Conservation (phyloP, 1,139 yeast species). For the Pichia sp. region DNA sequence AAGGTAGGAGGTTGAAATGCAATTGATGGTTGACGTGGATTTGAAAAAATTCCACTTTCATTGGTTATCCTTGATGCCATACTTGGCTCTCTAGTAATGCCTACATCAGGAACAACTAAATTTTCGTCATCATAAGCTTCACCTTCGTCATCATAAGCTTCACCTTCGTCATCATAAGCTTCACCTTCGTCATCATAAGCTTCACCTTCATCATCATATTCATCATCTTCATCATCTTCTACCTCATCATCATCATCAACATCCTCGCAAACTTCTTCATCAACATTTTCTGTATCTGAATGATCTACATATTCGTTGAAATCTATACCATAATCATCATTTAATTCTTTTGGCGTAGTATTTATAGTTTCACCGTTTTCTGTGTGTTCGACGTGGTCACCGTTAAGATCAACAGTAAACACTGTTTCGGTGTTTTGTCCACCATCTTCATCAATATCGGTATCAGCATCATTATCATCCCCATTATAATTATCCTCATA, state of each 20-base stretch:
- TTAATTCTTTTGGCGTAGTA: too few species aligned
- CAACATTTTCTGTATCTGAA: too few species aligned
- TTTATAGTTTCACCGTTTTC: too few species aligned
- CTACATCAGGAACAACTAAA: conserved; percentile 12
- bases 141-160: conserved; percentile 7
- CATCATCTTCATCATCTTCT: conserved; percentile 8
- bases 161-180: conserved; percentile 17
- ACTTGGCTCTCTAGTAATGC: conserved; percentile 16
- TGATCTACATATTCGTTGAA: too few species aligned
- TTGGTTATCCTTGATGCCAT: conserved; percentile 14
- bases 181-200: conserved; percentile 4
- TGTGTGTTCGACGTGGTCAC: too few species aligned
- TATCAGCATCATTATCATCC: neutral
- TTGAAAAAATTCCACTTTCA: conserved; percentile 13
- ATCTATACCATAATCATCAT: too few species aligned
- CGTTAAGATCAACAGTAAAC: conserved; percentile 7
- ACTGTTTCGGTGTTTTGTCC: too few species aligned
- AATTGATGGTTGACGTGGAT: conserved; percentile 6
- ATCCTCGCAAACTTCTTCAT: too few species aligned
- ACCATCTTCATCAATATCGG: conserved; percentile 4
- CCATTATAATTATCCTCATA: conserved; percentile 1
- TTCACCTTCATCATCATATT: neutral
- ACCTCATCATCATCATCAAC: too few species aligned
- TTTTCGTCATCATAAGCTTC: conserved; percentile 8
- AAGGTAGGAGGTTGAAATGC: conserved; percentile 8